These are phyloP conservation scores for Endogone sp. DNA, from an alignment of 192 early-diverging fungal genomes.

Conservation along the genomic window DNA sequence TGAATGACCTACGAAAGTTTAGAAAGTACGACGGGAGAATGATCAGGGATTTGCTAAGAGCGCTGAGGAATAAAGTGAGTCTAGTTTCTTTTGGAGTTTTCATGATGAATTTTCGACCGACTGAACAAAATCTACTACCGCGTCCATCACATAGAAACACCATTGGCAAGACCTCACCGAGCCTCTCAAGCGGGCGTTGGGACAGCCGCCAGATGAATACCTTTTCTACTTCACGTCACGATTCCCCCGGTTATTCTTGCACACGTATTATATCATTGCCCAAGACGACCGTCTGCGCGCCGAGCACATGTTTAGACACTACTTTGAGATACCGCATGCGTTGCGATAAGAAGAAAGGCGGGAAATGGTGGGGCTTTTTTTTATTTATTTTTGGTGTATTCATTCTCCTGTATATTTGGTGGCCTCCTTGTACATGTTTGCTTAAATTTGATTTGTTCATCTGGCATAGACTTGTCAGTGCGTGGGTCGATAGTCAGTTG, in stretches of 20 bases:
- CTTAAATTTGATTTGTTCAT: too few relatives aligned
- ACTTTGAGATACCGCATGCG: slow-evolving; percentile 36
- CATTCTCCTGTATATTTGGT: not conserved
- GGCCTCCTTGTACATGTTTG: too few relatives aligned
- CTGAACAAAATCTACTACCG: slow-evolving; percentile 6
- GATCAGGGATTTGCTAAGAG: slow-evolving; percentile 85
- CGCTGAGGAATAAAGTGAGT: slow-evolving; percentile 87
- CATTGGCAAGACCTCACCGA: slow-evolving; percentile 91
- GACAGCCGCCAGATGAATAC: slow-evolving; percentile 84
- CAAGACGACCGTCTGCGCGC: slow-evolving; percentile 55
- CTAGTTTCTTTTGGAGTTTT: not conserved
- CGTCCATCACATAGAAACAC: slow-evolving; percentile 67
- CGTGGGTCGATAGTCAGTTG: too few relatives aligned
- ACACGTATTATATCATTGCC: slow-evolving; percentile 82
- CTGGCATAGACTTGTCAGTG: too few relatives aligned
- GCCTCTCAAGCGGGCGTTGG: slow-evolving; percentile 71
- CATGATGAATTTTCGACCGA: not conserved
- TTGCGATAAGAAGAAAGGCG: not conserved
- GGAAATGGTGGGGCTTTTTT: too few relatives aligned
- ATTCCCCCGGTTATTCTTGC: slow-evolving; percentile 86
- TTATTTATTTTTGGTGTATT: too few relatives aligned
- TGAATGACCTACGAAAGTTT: slow-evolving; percentile 85
- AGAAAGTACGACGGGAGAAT: slow-evolving; percentile 86
- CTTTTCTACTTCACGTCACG: slow-evolving; percentile 84
- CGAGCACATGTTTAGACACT: slow-evolving; percentile 65